phyloP scores from a whole-genome alignment of 1,139 yeast genomes.

The Casaregolazyma lundiana region DNA sequence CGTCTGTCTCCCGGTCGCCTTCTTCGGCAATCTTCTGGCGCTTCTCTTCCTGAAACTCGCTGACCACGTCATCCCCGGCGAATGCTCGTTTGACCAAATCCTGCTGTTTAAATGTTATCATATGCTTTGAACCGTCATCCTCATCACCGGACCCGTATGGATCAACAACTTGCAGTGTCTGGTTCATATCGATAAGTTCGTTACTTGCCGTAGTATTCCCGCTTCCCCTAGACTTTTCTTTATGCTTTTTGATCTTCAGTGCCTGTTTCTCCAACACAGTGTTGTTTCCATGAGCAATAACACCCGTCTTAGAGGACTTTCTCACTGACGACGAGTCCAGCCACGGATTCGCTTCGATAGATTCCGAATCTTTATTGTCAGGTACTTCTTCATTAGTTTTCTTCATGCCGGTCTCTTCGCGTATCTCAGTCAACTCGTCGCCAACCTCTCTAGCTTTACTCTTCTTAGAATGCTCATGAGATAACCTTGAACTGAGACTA shows the following conservation, averaged over 20 bases:
- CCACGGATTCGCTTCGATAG: slow-evolving; percentile 78
- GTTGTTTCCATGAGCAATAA: slow-evolving; percentile 8
- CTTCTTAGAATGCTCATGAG: slow-evolving; percentile 12
- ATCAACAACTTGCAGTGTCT: slow-evolving; percentile 42
- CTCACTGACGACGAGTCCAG: slow-evolving; percentile 25
- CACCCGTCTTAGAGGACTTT: slow-evolving; percentile 5
- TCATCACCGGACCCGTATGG: slow-evolving; percentile 33
- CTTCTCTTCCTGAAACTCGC: slow-evolving; percentile 75
- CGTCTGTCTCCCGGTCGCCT: slow-evolving; percentile 81
- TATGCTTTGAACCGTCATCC: slow-evolving; percentile 34
- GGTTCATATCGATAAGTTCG: slow-evolving; percentile 47
- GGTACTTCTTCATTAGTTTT: too few species aligned
- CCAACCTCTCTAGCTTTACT: slow-evolving; percentile 12
- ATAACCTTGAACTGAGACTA: slow-evolving; percentile 34
- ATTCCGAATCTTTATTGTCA: too few species aligned
- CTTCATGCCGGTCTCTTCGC: slow-evolving; percentile 1
- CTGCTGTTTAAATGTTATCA: slow-evolving; percentile 62
- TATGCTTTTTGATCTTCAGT: slow-evolving; percentile 48
- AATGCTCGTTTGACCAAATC: slow-evolving; percentile 86
- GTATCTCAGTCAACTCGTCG: slow-evolving; percentile 12
- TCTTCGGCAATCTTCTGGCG: slow-evolving; percentile 64
- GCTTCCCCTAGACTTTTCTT: slow-evolving; percentile 21
- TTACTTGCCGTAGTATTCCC: slow-evolving; percentile 32
- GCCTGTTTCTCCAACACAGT: slow-evolving; percentile 41
- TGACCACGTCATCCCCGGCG: slow-evolving; percentile 92